Conservation (phyloP, 2,329 filamentous ascomycete genomes). For the Arthrinium phaeospermum region DNA sequence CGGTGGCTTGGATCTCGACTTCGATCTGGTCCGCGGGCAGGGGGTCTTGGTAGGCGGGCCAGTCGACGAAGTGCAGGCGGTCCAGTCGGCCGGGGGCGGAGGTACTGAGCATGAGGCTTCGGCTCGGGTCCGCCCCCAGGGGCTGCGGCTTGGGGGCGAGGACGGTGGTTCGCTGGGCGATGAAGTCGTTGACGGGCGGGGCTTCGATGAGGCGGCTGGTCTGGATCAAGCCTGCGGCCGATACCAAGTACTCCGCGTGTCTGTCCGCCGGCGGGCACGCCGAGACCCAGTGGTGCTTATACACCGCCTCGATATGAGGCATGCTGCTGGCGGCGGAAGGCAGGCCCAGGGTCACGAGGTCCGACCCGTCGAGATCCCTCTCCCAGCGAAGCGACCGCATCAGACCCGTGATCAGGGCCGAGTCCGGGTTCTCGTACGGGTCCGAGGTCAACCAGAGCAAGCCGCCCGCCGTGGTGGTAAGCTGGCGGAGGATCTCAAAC, state of each 20-base stretch:
- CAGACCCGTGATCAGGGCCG: conserved; percentile 23
- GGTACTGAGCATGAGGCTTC: conserved; percentile 18
- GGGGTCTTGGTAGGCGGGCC: conserved; percentile 18
- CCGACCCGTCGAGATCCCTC: conserved; percentile 12
- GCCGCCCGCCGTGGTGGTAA: conserved; percentile 20
- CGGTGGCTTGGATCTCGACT: conserved; percentile 23
- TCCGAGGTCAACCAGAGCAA: conserved; percentile 11
- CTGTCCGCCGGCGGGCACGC: background rate
- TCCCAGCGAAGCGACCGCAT: conserved; percentile 26
- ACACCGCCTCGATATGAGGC: background rate
- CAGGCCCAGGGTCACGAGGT: conserved; percentile 1
- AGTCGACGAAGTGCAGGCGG: conserved; percentile 21
- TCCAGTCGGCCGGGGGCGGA: conserved; percentile 23
- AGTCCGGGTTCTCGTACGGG: conserved; percentile 21
- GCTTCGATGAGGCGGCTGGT: conserved; percentile 8
- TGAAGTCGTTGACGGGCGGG: conserved; percentile 23
- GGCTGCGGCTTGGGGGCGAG: background rate
- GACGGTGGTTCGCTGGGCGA: conserved; percentile 18
- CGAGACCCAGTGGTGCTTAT: conserved; percentile 9
- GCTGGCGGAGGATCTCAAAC: conserved; percentile 23
- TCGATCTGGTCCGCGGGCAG: conserved; percentile 25
- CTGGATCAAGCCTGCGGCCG: background rate
- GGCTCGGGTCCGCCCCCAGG: background rate
- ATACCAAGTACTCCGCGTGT: conserved; percentile 17
- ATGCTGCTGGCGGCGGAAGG: background rate